Conservation (phyloP, 768 basidiomycete species). For the Phanerochaete sordida region DNA sequence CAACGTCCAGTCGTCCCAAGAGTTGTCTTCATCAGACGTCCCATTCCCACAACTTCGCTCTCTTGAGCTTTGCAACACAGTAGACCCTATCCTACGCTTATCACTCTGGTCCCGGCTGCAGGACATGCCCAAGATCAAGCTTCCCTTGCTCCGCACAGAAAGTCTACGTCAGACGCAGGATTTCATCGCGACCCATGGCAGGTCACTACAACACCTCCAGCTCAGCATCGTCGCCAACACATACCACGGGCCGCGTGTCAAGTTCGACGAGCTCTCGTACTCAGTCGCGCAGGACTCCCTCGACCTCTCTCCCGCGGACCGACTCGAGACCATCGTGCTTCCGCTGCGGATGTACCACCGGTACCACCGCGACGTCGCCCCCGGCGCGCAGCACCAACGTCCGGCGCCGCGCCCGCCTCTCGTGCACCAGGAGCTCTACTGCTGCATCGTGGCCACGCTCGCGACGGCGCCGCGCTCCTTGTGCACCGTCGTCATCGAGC, state of each 20-base stretch:
- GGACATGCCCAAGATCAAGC: neutral
- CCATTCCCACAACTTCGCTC: neutral
- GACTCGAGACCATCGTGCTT: no score
- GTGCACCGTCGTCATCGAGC: no score
- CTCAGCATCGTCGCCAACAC: no score
- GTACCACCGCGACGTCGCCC: neutral
- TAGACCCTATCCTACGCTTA: neutral
- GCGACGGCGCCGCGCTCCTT: neutral
- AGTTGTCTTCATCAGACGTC: neutral
- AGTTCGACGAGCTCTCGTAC: no score
- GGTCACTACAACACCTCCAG: neutral
- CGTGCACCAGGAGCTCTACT: no score
- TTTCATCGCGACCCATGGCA: neutral
- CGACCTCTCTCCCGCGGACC: no score
- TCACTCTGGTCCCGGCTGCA: neutral
- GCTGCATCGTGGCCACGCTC: neutral
- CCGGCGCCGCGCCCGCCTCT: no score
- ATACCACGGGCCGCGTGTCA: no score
- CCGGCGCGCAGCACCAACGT: no score
- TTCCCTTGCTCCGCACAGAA: neutral
- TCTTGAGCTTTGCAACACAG: neutral
- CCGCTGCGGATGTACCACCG: neutral
- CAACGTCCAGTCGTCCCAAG: no score
- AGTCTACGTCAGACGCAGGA: neutral
- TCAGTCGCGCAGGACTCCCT: no score